Evolutionary conservation across 805 yeast species (phyloP).

Genomic region (Teunomyces tritomae): DNA sequence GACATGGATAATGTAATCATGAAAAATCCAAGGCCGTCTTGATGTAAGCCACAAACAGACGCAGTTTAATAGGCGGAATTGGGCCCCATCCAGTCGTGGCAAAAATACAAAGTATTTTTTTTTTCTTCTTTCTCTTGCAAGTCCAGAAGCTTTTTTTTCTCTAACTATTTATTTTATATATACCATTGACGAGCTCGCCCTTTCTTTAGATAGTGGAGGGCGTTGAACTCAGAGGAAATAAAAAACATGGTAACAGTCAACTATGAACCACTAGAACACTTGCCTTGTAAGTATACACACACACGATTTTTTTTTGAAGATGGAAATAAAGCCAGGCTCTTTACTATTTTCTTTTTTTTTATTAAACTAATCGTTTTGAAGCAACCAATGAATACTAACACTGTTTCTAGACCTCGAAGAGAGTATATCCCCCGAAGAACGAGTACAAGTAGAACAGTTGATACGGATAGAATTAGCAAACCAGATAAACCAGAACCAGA

Average conservation of each 20-base stretch:
- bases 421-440: constrained; percentile 33
- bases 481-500: constrained; percentile 2
- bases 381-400: constrained; percentile 6
- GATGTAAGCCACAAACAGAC: neutral
- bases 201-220: neutral
- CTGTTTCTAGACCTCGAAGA: constrained; percentile 29
- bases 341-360: too few species aligned
- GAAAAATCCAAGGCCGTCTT: neutral
- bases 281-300: constrained; percentile 34
- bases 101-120: neutral
- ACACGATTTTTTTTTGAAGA: too few species aligned
- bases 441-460: constrained; percentile 33
- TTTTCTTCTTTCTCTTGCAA: neutral
- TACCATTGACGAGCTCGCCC: neutral
- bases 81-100: neutral
- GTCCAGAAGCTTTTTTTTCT: neutral
- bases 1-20: too few species aligned
- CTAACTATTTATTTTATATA: neutral
- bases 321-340: too few species aligned
- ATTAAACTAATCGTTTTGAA: too few species aligned
- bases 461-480: constrained; percentile 23
- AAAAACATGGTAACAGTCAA: constrained; percentile 16
- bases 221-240: too few species aligned
- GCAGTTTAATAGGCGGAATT: neutral
- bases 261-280: constrained; percentile 35